Evolutionary conservation across 345 rosid genomes (phyloP).

Genomic region (Turritis glabra): DNA sequence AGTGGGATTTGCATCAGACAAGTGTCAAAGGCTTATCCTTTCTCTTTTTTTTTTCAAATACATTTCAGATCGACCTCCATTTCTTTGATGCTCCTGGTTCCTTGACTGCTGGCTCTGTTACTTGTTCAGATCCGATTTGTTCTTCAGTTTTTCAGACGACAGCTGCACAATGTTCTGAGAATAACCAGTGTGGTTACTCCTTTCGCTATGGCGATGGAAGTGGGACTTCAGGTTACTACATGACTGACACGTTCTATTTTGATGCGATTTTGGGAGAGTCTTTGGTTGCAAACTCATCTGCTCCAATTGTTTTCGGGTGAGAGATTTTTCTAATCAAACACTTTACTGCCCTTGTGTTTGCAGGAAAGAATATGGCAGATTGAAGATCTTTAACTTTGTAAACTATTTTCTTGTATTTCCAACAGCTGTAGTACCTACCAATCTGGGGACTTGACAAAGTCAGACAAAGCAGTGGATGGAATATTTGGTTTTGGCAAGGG

Average conservation of each 20-base stretch:
- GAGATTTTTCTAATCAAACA: slow-evolving; percentile 24
- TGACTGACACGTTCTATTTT: slow-evolving; percentile 67
- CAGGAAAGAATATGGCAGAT: not conserved
- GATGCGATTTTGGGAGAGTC: slow-evolving; percentile 74
- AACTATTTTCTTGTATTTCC: not conserved
- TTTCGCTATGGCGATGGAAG: slow-evolving; percentile 95
- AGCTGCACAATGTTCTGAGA: slow-evolving; percentile 66
- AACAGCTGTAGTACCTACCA: slow-evolving; percentile 92
- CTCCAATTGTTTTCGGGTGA: slow-evolving; percentile 83
- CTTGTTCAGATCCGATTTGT: slow-evolving; percentile 58
- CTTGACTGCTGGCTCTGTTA: slow-evolving; percentile 58
- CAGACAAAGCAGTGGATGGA: slow-evolving; percentile 97
- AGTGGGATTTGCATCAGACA: slow-evolving; percentile 5
- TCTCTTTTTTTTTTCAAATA: not conserved
- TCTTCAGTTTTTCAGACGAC: slow-evolving; percentile 59
- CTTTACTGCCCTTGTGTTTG: not conserved
- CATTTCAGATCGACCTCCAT: slow-evolving; percentile 70
- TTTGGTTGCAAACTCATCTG: slow-evolving; percentile 72
- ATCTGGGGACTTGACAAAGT: slow-evolving; percentile 78
- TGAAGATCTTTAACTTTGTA: not conserved
- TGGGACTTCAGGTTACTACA: slow-evolving; percentile 89
- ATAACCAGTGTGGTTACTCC: slow-evolving; percentile 76
- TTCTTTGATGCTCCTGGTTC: slow-evolving; percentile 72
- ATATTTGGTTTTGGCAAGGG: slow-evolving; percentile 98
- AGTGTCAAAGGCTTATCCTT: slow-evolving; percentile 19